Base-by-base conservation (phyloP, 805 yeast species). In the Myxozyma udenii region DNA sequence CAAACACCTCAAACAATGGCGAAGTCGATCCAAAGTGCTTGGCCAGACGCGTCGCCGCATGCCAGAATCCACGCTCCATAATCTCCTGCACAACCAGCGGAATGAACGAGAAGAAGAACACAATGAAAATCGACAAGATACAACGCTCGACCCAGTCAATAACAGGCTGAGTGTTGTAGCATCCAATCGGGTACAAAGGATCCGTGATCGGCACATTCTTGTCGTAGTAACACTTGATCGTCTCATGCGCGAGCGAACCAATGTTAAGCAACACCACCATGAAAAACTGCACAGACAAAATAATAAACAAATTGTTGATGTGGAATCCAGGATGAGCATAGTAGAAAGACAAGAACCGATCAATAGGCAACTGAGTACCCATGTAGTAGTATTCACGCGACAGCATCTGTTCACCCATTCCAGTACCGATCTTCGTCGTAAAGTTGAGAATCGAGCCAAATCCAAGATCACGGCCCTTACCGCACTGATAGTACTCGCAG, bases 271-370 rank as follows among this genome's bases (percentile, higher is more conserved):
- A 69, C 3, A 87, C 81, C 51, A 90, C 64, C 83, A 90, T 84
- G 68, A 91, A 90, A 63, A 88, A 67, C 63, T 87, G 93, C n/a
- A 89, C 82, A 0, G 97, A 88, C 33, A 88, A 68, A 62, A 88
- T 83, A 56, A 91, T 91, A 63, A 90, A 87, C 60, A 90, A 74
- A 66, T 91, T 91, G 67, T 91, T 91, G 62, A 91, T 73, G 68
- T 91, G 98, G 72, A 91, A 91, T 4, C 98, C 98, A 9, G 96
- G 91, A 68, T 91, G 98, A 0, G 98, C 98, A 70, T 91, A 91
- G 68, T 87, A 91, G 69, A 91, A 91, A 0, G 97, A 87, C 46
- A 91, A 70, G 71, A 91, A 90, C 44, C 96, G 71, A 66, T 91
- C 97, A 40, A 90, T 75, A 2, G 96, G 95, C 48, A 91, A 72